Evolutionary conservation across 495 filamentous ascomycete species (phyloP), one percentile per base, ranked within the genome.

Genomic region (Thermothielavioides terrestris): DNA sequence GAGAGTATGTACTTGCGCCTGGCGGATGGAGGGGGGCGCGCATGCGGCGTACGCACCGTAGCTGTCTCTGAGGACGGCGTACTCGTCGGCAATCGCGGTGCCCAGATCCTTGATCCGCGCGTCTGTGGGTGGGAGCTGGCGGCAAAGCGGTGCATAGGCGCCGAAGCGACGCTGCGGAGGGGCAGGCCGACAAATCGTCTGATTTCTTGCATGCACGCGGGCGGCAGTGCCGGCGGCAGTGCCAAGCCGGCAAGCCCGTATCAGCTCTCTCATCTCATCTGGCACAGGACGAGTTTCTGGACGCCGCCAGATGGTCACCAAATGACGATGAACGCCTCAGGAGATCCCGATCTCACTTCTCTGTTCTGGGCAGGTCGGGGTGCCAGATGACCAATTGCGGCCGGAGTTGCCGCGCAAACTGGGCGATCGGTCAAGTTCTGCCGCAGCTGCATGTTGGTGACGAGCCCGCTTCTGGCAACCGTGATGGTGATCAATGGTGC

Each of bases 11-110:
- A n/a, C n/a, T n/a, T n/a, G n/a, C n/a, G n/a, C n/a, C n/a, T n/a
- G n/a, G n/a, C n/a, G n/a, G n/a, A n/a, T n/a, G n/a, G n/a, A n/a
- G n/a, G n/a, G n/a, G n/a, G n/a, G n/a, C n/a, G n/a, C n/a, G n/a
- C n/a, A n/a, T n/a, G n/a, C n/a, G n/a, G n/a, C n/a, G n/a, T n/a
- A n/a, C n/a, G n/a, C n/a, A n/a, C n/a, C n/a, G 64, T 96, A 95
- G 34, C 73, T 70, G 17, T 83, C 77, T 34, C 77, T 78, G 21
- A 95, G 70, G 15, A 69, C 61, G 4, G 88, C 85, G 65, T 85
- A 96, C 46, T 94, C 83, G 62, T 91, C 81, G 41, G 74, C 69
- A 54, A 95, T 83, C n/a, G 81, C 69, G 48, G 74, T 80, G 6
- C 82, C 89, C 27, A 87, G 58, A 25, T 77, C 68, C 23, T 85